phyloP scores from a whole-genome alignment of 805 yeast genomes.

The Candida patagonica region DNA sequence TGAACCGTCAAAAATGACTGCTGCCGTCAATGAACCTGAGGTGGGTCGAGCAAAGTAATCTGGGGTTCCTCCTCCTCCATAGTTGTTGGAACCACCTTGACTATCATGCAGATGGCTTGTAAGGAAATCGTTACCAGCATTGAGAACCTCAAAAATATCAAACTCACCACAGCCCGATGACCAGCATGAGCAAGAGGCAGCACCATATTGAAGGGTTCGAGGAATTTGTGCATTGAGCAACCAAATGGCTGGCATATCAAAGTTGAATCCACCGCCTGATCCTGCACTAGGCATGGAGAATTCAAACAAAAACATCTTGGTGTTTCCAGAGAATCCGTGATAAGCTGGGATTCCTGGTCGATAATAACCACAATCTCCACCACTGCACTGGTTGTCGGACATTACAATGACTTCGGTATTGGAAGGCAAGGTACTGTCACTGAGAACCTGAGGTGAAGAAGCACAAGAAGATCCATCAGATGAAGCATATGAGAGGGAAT shows the following conservation, averaged over 20 bases:
- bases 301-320: conserved; percentile 86
- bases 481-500: conserved; percentile 79
- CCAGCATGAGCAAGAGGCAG: conserved; percentile 86
- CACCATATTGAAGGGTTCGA: conserved; percentile 92
- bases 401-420: conserved; percentile 76
- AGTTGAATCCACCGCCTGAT: conserved; percentile 8
- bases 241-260: conserved; percentile 98
- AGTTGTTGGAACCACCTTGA: conserved; percentile 49
- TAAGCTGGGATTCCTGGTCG: conserved; percentile 82
- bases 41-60: conserved; percentile 89
- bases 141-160: conserved; percentile 76
- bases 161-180: conserved; percentile 89
- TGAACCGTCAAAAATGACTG: conserved; percentile 58
- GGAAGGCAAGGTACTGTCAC: conserved; percentile 60
- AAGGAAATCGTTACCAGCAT: conserved; percentile 64
- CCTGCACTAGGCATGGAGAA: conserved; percentile 84
- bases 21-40: conserved; percentile 70
- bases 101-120: conserved; percentile 78
- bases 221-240: conserved; percentile 91
- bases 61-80: conserved; percentile 73
- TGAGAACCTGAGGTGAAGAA: conserved; percentile 55
- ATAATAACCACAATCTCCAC: conserved; percentile 79
- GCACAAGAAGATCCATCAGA: conserved; percentile 72
- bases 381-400: conserved; percentile 38
- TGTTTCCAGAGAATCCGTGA: conserved; percentile 82